These are phyloP conservation scores for Pinus taeda DNA, from an alignment of 75 land plant genomes.

Conservation along the genomic window DNA sequence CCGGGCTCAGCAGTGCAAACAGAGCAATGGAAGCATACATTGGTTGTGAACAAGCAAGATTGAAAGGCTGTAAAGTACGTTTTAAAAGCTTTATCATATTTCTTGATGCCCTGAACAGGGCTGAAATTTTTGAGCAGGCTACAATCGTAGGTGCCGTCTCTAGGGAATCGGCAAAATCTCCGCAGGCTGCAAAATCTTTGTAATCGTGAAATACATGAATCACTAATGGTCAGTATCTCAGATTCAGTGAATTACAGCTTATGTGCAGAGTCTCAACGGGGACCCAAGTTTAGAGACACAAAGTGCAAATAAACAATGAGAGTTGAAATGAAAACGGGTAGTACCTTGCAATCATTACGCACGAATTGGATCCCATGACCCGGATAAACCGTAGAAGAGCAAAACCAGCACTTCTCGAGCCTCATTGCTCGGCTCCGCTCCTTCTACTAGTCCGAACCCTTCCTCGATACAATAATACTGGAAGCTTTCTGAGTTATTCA, in stretches of 20 bases:
- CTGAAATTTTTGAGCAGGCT: slow-evolving; percentile 55
- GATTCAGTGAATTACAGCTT: no score
- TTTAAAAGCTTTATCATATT: slow-evolving; percentile 47
- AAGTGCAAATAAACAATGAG: no score
- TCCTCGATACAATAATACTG: no score
- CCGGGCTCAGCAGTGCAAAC: slow-evolving; percentile 46
- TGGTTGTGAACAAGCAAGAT: slow-evolving; percentile 54
- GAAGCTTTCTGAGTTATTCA: no score
- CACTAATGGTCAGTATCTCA: no score
- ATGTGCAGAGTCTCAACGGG: no score
- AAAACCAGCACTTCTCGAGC: slow-evolving; percentile 85
- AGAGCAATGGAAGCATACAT: slow-evolving; percentile 50
- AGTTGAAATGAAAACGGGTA: not conserved
- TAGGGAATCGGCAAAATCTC: slow-evolving; percentile 59
- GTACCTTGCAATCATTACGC: slow-evolving; percentile 71
- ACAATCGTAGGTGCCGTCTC: slow-evolving; percentile 62
- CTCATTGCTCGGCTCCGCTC: slow-evolving; percentile 32
- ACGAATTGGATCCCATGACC: slow-evolving; percentile 76
- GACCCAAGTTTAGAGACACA: no score
- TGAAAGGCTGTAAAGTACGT: slow-evolving; percentile 41
- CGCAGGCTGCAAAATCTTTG: slow-evolving; percentile 41
- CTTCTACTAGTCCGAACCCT: not conserved
- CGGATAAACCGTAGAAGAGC: slow-evolving; percentile 72
- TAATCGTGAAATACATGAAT: not conserved
- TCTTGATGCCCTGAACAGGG: slow-evolving; percentile 61